These are phyloP conservation scores for Cystobasidiaceae sp. DNA, from an alignment of 1,284 basidiomycete genomes.

Conservation along the genomic window DNA sequence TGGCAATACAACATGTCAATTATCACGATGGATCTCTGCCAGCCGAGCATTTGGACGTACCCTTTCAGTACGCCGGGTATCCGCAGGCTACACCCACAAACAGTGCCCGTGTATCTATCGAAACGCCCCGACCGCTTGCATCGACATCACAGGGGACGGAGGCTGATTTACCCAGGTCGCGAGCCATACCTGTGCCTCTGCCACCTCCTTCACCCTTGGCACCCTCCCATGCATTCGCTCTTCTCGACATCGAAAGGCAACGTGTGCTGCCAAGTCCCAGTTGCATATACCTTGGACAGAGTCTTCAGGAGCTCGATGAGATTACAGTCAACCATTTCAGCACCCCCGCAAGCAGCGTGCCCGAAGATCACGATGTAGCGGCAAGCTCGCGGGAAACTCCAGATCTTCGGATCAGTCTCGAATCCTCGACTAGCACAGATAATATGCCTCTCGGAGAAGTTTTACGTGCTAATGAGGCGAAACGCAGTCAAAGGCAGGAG, in stretches of 20 bases:
- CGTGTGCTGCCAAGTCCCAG: not conserved
- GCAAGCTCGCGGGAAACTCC: not conserved
- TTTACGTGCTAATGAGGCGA: not conserved
- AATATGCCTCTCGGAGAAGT: constrained; percentile 9
- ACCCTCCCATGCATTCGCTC: constrained; percentile 7
- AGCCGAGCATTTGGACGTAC: not conserved
- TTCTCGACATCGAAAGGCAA: too few relatives aligned
- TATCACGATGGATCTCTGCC: not conserved
- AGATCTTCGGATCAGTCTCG: not conserved
- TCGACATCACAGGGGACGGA: not conserved
- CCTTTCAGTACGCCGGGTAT: not conserved
- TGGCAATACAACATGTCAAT: constrained; percentile 7
- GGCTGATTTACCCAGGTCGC: too few relatives aligned
- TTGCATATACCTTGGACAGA: not conserved
- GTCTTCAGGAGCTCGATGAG: not conserved
- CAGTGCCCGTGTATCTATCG: constrained; percentile 1
- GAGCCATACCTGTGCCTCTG: not conserved
- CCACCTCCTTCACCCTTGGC: constrained; percentile 11
- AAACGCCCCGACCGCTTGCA: not conserved
- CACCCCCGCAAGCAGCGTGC: not conserved
- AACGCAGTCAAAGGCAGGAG: not conserved
- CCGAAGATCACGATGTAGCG: not conserved
- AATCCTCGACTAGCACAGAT: constrained; percentile 10
- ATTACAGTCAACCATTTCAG: not conserved
- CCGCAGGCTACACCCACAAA: not conserved